Evolutionary conservation across 2,329 filamentous ascomycete species (phyloP).

Genomic region (Tolypocladium cylindrosporum): DNA sequence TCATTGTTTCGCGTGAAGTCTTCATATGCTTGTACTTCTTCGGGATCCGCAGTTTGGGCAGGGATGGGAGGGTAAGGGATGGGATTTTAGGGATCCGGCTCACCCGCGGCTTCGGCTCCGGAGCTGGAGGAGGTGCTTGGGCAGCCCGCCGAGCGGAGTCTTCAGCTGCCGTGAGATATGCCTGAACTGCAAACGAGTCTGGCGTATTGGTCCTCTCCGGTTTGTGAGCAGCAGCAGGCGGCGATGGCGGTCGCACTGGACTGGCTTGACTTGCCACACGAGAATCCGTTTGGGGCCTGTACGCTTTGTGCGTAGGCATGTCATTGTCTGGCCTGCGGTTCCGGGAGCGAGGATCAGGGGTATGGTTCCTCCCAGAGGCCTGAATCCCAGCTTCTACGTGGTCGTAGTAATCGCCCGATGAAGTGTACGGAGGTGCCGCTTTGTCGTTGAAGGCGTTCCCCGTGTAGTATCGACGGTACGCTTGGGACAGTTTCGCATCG

Average conservation of each 20-base stretch:
- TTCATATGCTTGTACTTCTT: conserved; percentile 23
- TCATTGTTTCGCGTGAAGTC: conserved; percentile 1
- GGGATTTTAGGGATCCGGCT: conserved; percentile 17
- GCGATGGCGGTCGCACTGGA: conserved; percentile 2
- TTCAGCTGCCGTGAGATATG: conserved; percentile 24
- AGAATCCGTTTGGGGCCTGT: conserved; percentile 12
- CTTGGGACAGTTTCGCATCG: conserved; percentile 15
- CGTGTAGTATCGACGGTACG: conserved; percentile 11
- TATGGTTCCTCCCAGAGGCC: neutral
- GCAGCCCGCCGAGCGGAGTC: conserved; percentile 10
- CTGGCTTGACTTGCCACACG: neutral
- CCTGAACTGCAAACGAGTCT: conserved; percentile 24
- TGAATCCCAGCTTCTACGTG: conserved; percentile 19
- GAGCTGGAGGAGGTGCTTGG: neutral
- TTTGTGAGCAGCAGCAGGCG: conserved; percentile 2
- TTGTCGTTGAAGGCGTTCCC: conserved; percentile 9
- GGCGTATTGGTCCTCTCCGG: conserved; percentile 11
- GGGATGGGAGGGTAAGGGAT: conserved; percentile 24
- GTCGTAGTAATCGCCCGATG: conserved; percentile 31
- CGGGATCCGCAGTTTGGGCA: conserved; percentile 27
- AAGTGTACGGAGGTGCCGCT: conserved; percentile 13
- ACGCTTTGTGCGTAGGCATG: conserved; percentile 39
- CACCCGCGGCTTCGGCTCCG: neutral
- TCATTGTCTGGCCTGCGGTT: conserved; percentile 15
- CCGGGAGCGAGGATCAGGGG: neutral